These are phyloP conservation scores for Leccinum sublutescens DNA, from an alignment of 768 basidiomycete genomes.

Conservation along the genomic window DNA sequence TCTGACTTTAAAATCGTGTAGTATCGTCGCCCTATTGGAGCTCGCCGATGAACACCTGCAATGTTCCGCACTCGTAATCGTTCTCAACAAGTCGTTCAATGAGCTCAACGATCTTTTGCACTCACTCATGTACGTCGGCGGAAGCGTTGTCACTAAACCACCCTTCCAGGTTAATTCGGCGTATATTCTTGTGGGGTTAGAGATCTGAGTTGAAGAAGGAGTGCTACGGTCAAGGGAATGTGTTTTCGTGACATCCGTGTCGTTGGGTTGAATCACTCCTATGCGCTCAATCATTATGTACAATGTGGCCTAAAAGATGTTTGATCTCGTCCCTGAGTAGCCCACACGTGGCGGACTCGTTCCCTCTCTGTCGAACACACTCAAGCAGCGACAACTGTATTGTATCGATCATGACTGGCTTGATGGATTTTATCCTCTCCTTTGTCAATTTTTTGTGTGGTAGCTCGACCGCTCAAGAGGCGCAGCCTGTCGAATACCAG, in stretches of 20 bases:
- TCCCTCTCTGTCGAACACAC: background rate
- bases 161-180: constrained; percentile 72
- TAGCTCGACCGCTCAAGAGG: constrained; percentile 15
- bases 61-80: constrained; percentile 78
- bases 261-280: constrained; percentile 22
- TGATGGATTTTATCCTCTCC: constrained; percentile 28
- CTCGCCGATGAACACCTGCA: constrained; percentile 81
- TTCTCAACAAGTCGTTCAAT: constrained; percentile 69
- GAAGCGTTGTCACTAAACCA: constrained; percentile 78
- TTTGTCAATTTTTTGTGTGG: constrained; percentile 26
- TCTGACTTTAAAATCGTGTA: constrained; percentile 27
- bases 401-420: constrained; percentile 16
- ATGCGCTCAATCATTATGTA: constrained; percentile 13
- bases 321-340: background rate
- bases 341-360: background rate
- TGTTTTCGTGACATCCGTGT: constrained; percentile 17
- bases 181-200: constrained; percentile 83
- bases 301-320: constrained; percentile 1
- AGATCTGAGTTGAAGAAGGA: constrained; percentile 47
- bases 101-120: constrained; percentile 76
- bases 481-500: constrained; percentile 3
- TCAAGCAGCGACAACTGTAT: background rate
- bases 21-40: constrained; percentile 84
- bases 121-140: constrained; percentile 91
- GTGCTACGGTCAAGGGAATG: constrained; percentile 30